phyloP scores from a whole-genome alignment of 73 alveolate species.

The Paramecium sonneborni region DNA sequence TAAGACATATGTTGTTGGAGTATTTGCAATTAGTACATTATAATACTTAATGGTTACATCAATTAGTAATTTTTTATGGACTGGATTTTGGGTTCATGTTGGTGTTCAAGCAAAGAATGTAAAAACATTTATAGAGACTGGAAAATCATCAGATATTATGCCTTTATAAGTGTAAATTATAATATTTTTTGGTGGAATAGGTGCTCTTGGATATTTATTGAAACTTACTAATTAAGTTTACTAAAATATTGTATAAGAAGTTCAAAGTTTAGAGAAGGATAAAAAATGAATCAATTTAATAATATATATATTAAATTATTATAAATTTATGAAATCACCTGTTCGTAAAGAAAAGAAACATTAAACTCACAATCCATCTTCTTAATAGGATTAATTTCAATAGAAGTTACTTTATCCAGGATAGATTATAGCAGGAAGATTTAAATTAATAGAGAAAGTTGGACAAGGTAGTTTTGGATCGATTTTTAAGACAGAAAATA shows the following conservation, averaged over 20 bases:
- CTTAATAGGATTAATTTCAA: neutral
- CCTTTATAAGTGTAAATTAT: neutral
- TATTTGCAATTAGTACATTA: neutral
- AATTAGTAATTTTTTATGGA: conserved; percentile 32
- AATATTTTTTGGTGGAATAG: neutral
- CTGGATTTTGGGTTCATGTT: conserved; percentile 26
- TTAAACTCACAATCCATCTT: conserved; percentile 19
- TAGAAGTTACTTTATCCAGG: conserved; percentile 3
- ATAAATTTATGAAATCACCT: neutral
- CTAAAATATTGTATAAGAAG: neutral
- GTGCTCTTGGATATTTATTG: neutral
- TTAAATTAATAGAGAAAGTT: conserved; percentile 56
- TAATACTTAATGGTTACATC: neutral
- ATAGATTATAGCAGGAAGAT: conserved; percentile 54
- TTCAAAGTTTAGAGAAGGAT: neutral
- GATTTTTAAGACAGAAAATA: conserved; percentile 56
- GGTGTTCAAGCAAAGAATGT: neutral
- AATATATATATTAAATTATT: neutral
- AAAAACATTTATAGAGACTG: conserved; percentile 35
- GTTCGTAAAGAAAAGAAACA: conserved; percentile 11
- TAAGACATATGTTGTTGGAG: conserved; percentile 40
- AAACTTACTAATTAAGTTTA: neutral
- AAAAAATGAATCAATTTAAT: neutral
- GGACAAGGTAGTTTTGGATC: conserved; percentile 67
- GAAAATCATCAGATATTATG: neutral